Conservation (phyloP, 2,329 filamentous ascomycete genomes). For the Cytospora piceicola region DNA sequence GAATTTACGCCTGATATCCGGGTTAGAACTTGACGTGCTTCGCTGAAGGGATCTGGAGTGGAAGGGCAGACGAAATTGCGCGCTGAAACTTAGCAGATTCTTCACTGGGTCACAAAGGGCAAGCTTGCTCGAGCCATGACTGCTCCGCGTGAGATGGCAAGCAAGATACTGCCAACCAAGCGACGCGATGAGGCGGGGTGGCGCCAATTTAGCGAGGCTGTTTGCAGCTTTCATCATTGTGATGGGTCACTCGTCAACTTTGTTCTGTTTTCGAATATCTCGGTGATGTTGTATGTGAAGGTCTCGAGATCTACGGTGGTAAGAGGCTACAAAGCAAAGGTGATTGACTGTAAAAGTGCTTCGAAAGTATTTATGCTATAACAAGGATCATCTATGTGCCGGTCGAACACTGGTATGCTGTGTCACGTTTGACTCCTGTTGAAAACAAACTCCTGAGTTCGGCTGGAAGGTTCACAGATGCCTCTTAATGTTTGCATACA, state of each 20-base stretch:
- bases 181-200: background rate
- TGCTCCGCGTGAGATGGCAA: background rate
- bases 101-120: background rate
- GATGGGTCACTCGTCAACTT: background rate
- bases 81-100: background rate
- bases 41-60: background rate
- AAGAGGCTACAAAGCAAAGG: background rate
- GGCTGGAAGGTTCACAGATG: background rate
- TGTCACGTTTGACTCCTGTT: background rate
- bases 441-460: background rate
- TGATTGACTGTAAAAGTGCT: too few relatives aligned
- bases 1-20: conserved; percentile 16
- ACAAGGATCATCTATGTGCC: background rate
- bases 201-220: background rate
- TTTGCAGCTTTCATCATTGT: background rate
- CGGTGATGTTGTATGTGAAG: background rate
- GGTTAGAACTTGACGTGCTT: background rate
- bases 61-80: background rate
- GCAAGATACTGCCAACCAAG: background rate
- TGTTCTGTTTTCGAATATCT: background rate
- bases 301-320: background rate
- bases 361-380: background rate
- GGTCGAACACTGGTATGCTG: background rate
- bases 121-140: background rate
- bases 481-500: background rate